Base-by-base conservation (phyloP, 148 eudicot species). In the Silene uniflora region DNA sequence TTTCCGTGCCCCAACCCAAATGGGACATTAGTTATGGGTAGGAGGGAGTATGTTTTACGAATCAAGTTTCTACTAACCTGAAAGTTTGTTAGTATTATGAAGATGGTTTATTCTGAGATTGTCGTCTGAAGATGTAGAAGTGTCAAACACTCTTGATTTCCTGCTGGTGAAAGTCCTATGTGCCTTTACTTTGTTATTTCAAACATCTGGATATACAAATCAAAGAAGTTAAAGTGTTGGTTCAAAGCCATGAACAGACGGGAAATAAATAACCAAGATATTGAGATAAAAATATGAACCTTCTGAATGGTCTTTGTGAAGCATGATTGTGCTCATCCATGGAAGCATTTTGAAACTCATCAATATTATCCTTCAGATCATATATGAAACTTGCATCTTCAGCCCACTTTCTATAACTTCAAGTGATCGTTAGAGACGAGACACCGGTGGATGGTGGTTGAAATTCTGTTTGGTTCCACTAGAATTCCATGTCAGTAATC, bases 261-360 rank as follows among this genome's bases (percentile, higher is more conserved):
- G 21, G 18, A 32, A 35, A 66, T 61, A 3, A 18, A 12, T 39
- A 17, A 62, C 8, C 32, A 62, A 58, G 24, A 58, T 35, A 58
- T 5, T 71, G 22, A 46, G 67, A 66, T 14, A 10, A 7, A 35
- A 69, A 62, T 68, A 54, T 14, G 14, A 58, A 91, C 97, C 95
- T 93, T 93, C 71, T 85, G 81, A 62, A 91, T 83, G 22, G 97
- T 91, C 80, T 93, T 93, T 73, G 87, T 85, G 52, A 91, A 90
- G 84, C 98, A 93, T 47, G 88, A 79, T 86, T 90, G 83, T 93
- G 98, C 79, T 93, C 98, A 61, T 91, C 98, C 91, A 87, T 85
- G 35, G 98, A 93, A 78, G 97, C 93, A 80, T 88, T 69, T 67
- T 90, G 81, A 81, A 93, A 93, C 80, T 93, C 98, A 73, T 91